A percentile compares a stretch with the other conserved stretches of the same genome.
Conservation (phyloP, 768 basidiomycete species). For the Boletus tylopilopsis region DNA sequence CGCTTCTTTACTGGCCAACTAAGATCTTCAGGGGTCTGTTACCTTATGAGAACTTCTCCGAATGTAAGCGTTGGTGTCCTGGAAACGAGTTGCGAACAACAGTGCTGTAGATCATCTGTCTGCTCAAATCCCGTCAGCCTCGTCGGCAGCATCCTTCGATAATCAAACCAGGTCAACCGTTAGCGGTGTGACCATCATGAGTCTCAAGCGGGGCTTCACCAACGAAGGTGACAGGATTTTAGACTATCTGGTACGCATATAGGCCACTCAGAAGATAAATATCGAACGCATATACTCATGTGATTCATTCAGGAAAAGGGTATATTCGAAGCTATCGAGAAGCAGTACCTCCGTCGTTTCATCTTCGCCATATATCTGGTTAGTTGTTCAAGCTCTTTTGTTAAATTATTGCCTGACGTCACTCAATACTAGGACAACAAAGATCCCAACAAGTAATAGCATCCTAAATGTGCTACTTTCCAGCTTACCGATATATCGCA, state of each 20-base stretch:
- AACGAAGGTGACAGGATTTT: slow-evolving; percentile 80
- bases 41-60: slow-evolving; percentile 75
- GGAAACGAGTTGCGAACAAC: background rate
- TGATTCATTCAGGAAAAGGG: slow-evolving; percentile 62
- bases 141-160: slow-evolving; percentile 37
- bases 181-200: slow-evolving; percentile 70
- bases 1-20: background rate
- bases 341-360: slow-evolving; percentile 80
- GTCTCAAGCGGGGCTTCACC: slow-evolving; percentile 71
- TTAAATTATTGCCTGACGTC: background rate
- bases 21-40: slow-evolving; percentile 55
- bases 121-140: slow-evolving; percentile 29
- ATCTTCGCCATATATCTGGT: slow-evolving; percentile 86
- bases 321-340: slow-evolving; percentile 82
- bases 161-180: slow-evolving; percentile 38
- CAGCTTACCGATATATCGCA: slow-evolving; percentile 29
- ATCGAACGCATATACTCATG: slow-evolving; percentile 1
- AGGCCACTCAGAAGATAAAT: slow-evolving; percentile 11
- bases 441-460: slow-evolving; percentile 75
- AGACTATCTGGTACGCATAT: slow-evolving; percentile 65
- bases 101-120: slow-evolving; percentile 25
- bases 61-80: slow-evolving; percentile 39
- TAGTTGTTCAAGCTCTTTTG: slow-evolving; percentile 17
- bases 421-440: slow-evolving; percentile 66
- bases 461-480: slow-evolving; percentile 2